Conservation (phyloP, 495 filamentous ascomycete genomes). For the Neohortaea acidophila region DNA sequence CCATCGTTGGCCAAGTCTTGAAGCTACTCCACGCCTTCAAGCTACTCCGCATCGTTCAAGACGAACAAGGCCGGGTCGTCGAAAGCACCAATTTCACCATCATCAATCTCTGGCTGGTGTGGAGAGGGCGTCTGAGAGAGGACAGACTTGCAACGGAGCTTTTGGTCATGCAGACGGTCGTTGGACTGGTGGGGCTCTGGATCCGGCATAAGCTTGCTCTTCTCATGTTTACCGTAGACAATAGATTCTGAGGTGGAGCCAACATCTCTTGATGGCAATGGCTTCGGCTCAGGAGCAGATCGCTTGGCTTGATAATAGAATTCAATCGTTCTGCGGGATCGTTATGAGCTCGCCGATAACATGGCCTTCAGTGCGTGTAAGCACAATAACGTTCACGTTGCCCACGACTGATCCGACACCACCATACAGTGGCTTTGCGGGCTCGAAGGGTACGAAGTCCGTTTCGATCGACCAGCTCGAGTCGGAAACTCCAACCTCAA, state of each 20-base stretch:
- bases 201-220: conserved; percentile 72
- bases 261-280: too few species aligned
- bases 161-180: conserved; percentile 51
- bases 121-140: conserved; percentile 84
- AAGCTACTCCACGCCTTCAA: conserved; percentile 47
- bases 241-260: conserved; percentile 31
- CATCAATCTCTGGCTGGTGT: conserved; percentile 89
- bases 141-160: conserved; percentile 66
- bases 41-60: conserved; percentile 47
- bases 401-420: conserved; percentile 6
- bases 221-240: conserved; percentile 75
- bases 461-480: background rate
- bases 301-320: too few species aligned
- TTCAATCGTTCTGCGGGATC: conserved; percentile 12
- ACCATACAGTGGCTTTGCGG: conserved; percentile 9
- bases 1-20: conserved; percentile 42
- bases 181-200: conserved; percentile 69
- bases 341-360: conserved; percentile 4
- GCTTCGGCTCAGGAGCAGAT: too few species aligned
- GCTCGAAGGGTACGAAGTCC: conserved; percentile 3
- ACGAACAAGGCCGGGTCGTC: conserved; percentile 52
- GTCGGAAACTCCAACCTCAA: background rate
- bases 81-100: conserved; percentile 86
- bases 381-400: conserved; percentile 7
- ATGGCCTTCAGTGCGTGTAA: background rate